These are phyloP conservation scores for Borovskyia barvae DNA, from an alignment of 208 protist genomes.

Conservation along the genomic window DNA sequence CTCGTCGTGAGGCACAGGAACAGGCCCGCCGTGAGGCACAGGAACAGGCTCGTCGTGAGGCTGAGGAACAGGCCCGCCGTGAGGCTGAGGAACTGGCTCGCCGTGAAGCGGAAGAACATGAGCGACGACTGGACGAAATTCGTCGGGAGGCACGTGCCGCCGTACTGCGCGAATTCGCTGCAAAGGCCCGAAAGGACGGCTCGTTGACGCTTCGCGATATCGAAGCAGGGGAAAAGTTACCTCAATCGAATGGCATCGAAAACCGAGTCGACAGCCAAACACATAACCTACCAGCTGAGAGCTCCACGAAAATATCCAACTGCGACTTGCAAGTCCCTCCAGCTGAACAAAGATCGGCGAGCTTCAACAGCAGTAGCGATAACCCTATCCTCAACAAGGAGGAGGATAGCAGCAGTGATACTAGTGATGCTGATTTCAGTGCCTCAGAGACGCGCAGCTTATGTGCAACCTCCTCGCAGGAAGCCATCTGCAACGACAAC, in stretches of 20 bases:
- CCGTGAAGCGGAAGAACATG: constrained; percentile 25
- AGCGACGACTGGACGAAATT: constrained; percentile 34
- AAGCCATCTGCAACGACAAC: constrained; percentile 49
- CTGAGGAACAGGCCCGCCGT: constrained; percentile 29
- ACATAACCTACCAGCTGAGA: too few species aligned
- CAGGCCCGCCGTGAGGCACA: constrained; percentile 39
- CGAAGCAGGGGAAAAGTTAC: too few species aligned
- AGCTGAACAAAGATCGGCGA: too few species aligned
- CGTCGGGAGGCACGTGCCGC: constrained; percentile 32
- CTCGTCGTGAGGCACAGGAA: constrained; percentile 30
- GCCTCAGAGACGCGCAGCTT: constrained; percentile 16
- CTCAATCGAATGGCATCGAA: too few species aligned
- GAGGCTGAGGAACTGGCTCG: constrained; percentile 22
- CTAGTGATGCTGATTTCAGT: background rate
- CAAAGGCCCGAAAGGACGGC: constrained; percentile 22
- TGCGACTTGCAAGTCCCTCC: too few species aligned
- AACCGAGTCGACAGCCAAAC: too few species aligned
- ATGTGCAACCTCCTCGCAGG: constrained; percentile 18
- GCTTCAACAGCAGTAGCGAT: too few species aligned
- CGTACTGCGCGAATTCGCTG: constrained; percentile 37
- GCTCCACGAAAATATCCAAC: too few species aligned
- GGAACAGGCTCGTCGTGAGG: constrained; percentile 30
- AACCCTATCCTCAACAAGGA: too few species aligned
- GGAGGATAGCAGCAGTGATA: background rate
- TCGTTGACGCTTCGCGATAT: too few species aligned